phyloP scores from a whole-genome alignment of 108 stramenopile species.

The Cyclotella baltica region DNA sequence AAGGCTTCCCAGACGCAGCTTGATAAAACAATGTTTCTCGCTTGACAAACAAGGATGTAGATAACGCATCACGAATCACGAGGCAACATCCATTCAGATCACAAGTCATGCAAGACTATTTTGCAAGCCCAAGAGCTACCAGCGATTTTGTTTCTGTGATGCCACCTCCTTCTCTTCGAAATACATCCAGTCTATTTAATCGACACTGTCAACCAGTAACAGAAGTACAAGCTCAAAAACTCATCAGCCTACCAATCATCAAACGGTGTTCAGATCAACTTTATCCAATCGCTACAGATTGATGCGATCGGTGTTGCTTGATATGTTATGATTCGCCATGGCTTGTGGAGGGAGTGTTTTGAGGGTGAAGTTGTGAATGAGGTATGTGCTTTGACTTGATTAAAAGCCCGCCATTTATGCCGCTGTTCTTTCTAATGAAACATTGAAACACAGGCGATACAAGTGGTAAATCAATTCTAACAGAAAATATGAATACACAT shows the following conservation, averaged over 20 bases:
- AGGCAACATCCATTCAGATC: not conserved
- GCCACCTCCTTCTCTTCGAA: not conserved
- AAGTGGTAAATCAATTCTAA: too few relatives aligned
- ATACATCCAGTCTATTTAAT: not conserved
- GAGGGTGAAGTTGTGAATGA: not conserved
- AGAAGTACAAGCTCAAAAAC: not conserved
- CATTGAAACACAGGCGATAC: too few relatives aligned
- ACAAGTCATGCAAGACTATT: conserved; percentile 2
- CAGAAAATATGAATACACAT: too few relatives aligned
- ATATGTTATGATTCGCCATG: too few relatives aligned
- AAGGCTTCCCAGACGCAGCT: not conserved
- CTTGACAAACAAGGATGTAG: too few relatives aligned
- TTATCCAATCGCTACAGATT: conserved; percentile 11
- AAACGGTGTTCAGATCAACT: not conserved
- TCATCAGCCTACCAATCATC: not conserved
- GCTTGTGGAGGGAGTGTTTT: not conserved
- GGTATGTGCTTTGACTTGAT: too few relatives aligned
- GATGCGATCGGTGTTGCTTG: too few relatives aligned
- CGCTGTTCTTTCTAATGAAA: too few relatives aligned
- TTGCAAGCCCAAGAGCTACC: not conserved
- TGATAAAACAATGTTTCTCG: too few relatives aligned
- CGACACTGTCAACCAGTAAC: not conserved
- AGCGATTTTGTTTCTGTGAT: not conserved
- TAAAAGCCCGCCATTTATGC: too few relatives aligned
- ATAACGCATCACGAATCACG: not conserved